phyloP scores from a whole-genome alignment of 176 grass and related monocot genomes.

The Pontederia crassipes region DNA sequence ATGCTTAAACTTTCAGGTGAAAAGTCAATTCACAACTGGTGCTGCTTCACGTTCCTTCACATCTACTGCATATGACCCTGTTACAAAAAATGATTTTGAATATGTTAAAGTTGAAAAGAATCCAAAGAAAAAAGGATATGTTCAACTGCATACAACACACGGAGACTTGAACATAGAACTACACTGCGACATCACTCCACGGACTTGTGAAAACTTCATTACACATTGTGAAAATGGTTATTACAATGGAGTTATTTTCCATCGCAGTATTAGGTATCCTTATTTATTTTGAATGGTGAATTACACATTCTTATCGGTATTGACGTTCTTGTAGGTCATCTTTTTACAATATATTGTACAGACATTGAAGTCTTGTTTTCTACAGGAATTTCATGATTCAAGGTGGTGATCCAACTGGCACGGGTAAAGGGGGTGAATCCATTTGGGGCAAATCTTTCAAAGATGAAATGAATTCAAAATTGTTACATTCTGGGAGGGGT shows the following conservation, averaged over 20 bases:
- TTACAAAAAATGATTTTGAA: slow-evolving; percentile 82
- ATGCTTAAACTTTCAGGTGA: slow-evolving; percentile 60
- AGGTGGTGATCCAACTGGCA: slow-evolving; percentile 93
- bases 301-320: no score
- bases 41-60: slow-evolving; percentile 93
- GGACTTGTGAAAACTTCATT: slow-evolving; percentile 91
- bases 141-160: slow-evolving; percentile 90
- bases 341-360: background rate
- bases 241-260: slow-evolving; percentile 84
- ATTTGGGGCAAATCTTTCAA: slow-evolving; percentile 98
- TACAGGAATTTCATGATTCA: slow-evolving; percentile 99
- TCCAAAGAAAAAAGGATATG: slow-evolving; percentile 96
- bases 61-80: slow-evolving; percentile 87
- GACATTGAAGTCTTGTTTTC: slow-evolving; percentile 6
- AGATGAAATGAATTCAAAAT: slow-evolving; percentile 92
- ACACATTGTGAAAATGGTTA: slow-evolving; percentile 98
- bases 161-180: slow-evolving; percentile 93
- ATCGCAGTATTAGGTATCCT: slow-evolving; percentile 61
- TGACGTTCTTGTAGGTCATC: background rate
- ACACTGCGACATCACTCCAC: slow-evolving; percentile 90
- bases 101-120: slow-evolving; percentile 91
- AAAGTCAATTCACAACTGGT: slow-evolving; percentile 87
- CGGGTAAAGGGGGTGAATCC: slow-evolving; percentile 85
- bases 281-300: no score
- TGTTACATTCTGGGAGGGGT: slow-evolving; percentile 87